These are phyloP conservation scores for Fusarium ambrosium DNA, from an alignment of 2,329 filamentous ascomycete species.

Conservation along the genomic window DNA sequence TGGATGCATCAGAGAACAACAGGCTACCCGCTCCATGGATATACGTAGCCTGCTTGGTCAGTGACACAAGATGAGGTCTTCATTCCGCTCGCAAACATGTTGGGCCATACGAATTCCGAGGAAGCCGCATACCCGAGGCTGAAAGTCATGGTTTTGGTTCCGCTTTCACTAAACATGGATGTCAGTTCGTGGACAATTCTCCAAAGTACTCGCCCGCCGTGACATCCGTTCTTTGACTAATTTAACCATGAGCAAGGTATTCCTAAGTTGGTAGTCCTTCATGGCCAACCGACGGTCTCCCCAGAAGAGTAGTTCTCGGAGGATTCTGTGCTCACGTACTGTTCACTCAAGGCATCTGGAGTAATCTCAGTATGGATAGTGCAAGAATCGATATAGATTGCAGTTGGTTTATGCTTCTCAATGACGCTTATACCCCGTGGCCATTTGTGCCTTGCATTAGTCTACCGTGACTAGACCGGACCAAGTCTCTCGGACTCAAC, in stretches of 20 bases:
- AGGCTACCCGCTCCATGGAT: background rate
- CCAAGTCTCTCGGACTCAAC: constrained; percentile 9
- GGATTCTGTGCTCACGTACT: background rate
- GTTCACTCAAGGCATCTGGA: background rate
- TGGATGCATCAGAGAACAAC: background rate
- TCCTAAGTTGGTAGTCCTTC: background rate
- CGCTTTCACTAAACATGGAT: background rate
- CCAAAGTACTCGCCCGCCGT: background rate
- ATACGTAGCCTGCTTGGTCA: background rate
- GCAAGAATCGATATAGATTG: background rate
- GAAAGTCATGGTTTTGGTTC: background rate
- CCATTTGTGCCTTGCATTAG: constrained; percentile 16
- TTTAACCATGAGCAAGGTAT: background rate
- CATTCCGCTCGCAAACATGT: background rate
- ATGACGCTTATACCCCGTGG: constrained; percentile 16
- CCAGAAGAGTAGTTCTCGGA: background rate
- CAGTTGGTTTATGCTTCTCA: background rate
- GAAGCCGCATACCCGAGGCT: background rate
- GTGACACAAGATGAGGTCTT: background rate
- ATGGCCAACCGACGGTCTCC: background rate
- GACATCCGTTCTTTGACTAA: background rate
- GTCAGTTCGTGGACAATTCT: background rate
- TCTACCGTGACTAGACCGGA: background rate
- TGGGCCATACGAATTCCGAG: background rate
- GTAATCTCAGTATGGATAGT: background rate